Conservation (phyloP, 2,329 filamentous ascomycete species). For the Aspergillus pseudotamarii region DNA sequence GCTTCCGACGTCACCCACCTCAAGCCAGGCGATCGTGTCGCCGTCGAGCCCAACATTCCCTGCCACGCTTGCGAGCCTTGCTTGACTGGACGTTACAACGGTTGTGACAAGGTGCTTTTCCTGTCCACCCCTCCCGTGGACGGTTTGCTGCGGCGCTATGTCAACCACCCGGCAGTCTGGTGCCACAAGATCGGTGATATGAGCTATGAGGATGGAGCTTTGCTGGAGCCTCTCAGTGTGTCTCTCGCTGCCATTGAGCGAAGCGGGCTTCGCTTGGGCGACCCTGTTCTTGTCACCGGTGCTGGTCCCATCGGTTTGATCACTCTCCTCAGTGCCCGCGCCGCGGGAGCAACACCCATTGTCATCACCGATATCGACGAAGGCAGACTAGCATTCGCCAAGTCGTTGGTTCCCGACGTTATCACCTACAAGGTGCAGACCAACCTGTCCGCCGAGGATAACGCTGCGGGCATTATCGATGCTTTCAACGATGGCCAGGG, state of each 20-base stretch:
- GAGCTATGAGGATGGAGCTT: constrained; percentile 86
- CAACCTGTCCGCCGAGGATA: constrained; percentile 63
- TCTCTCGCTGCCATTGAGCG: constrained; percentile 86
- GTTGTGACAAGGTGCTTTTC: constrained; percentile 83
- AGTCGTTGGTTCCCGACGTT: constrained; percentile 76
- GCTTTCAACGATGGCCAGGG: constrained; percentile 60
- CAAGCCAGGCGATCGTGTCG: constrained; percentile 85
- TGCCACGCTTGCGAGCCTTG: constrained; percentile 90
- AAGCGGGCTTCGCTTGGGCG: constrained; percentile 77
- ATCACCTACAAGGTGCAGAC: constrained; percentile 65
- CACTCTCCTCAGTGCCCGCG: constrained; percentile 78
- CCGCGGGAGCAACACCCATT: constrained; percentile 85
- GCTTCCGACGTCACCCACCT: constrained; percentile 72
- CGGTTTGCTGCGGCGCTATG: constrained; percentile 85
- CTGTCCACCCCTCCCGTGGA: constrained; percentile 87
- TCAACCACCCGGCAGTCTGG: constrained; percentile 92
- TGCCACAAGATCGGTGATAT: constrained; percentile 95
- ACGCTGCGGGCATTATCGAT: constrained; percentile 68
- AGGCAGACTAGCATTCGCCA: constrained; percentile 80
- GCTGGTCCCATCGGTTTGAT: constrained; percentile 93
- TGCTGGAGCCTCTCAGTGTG: constrained; percentile 88
- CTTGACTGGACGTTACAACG: constrained; percentile 91
- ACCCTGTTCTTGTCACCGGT: constrained; percentile 85
- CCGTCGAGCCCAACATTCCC: constrained; percentile 91
- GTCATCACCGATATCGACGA: constrained; percentile 95